Conservation (phyloP, 176 grass and related monocot species). For the Alopecurus myosuroides region DNA sequence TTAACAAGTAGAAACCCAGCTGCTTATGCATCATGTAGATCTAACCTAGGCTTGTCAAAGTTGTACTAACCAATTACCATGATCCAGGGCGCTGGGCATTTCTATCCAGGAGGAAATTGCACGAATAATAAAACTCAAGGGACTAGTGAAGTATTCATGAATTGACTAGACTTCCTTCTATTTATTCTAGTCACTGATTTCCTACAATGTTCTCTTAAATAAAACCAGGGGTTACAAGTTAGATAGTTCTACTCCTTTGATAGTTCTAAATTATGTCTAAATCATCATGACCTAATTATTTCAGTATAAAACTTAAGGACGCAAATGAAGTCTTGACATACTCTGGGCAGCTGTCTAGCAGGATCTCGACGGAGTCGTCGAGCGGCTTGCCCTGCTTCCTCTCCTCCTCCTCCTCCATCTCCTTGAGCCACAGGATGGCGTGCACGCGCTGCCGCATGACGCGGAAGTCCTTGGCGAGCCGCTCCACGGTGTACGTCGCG, state of each 20-base stretch:
- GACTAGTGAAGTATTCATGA: not conserved
- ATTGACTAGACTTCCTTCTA: not conserved
- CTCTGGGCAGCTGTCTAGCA: constrained; percentile 89
- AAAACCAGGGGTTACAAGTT: not conserved
- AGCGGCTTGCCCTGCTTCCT: constrained; percentile 72
- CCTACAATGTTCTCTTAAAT: not conserved
- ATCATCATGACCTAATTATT: not conserved
- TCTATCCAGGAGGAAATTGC: not conserved
- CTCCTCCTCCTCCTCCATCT: constrained; percentile 96
- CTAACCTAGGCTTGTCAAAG: not conserved
- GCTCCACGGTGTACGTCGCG: constrained; percentile 72
- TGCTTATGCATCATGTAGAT: not conserved
- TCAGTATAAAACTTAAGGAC: constrained; percentile 1
- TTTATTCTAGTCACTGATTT: not conserved
- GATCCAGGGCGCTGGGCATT: not conserved
- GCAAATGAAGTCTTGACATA: constrained; percentile 34
- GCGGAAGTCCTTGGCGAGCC: constrained; percentile 88
- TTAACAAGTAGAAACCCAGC: not conserved
- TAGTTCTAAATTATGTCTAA: not conserved
- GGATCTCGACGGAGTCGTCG: constrained; percentile 90
- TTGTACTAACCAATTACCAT: not conserved
- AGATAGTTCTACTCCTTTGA: not conserved
- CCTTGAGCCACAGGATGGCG: constrained; percentile 93
- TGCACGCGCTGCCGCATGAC: constrained; percentile 97
- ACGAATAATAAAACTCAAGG: not conserved